Percentiles rank a stretch among this genome's conserved stretches.
Evolutionary conservation across 768 basidiomycete genomes (phyloP).

Genomic region (Rhizopogon salebrosus): DNA sequence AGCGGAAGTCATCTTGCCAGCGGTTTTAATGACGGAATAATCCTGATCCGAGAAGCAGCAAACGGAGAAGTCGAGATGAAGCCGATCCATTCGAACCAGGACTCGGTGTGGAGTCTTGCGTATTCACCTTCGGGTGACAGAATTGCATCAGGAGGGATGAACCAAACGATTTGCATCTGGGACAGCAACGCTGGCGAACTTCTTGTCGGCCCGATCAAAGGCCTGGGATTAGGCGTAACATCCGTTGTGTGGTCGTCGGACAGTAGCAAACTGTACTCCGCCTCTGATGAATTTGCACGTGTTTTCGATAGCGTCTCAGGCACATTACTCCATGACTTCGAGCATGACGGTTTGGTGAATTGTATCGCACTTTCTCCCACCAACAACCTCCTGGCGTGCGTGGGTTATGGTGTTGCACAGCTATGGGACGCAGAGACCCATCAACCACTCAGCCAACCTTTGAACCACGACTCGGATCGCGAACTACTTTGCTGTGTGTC

Average conservation of each 20-base stretch:
- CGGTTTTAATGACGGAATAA: neutral
- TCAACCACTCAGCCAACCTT: neutral
- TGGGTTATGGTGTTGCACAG: neutral
- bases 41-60: neutral
- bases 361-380: neutral
- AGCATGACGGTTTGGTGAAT: neutral
- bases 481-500: neutral
- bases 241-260: neutral
- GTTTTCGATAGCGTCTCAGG: neutral
- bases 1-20: neutral
- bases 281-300: neutral
- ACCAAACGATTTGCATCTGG: neutral
- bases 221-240: neutral
- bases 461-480: neutral
- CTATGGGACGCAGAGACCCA: neutral
- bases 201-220: neutral
- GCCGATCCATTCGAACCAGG: neutral
- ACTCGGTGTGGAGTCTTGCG: neutral
- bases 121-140: neutral
- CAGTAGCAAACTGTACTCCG: neutral
- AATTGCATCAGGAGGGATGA: neutral
- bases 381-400: neutral
- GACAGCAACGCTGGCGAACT: neutral
- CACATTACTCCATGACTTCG: neutral
- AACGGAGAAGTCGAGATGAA: neutral